Base-by-base conservation (phyloP, 805 yeast species). In the Cyberlindnera veronae region DNA sequence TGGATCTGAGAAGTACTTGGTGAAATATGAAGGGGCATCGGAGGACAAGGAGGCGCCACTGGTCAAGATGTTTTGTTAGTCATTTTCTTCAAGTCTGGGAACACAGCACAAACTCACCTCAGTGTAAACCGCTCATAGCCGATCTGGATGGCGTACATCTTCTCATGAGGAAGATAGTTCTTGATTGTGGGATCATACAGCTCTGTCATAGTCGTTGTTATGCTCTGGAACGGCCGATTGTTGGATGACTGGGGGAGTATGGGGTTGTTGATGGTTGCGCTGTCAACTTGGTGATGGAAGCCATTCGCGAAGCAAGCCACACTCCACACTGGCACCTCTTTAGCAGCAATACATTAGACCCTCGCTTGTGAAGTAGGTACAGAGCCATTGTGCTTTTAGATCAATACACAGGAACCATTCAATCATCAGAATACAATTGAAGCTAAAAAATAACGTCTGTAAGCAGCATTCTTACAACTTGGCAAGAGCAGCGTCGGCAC, bases 21-120 rank as follows among this genome's bases (percentile, higher is more conserved):
- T 87, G 66, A 89, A 90, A 58, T 84, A 88, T 5, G 95, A 85
- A 0, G 97, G 97, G 0, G 82, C 81, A 62, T 89, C 96, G 2
- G 84, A 84, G 19, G 88, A 82, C 28, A 89, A 62, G 2, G 95
- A 86, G 0, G 93, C 90, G 1, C 96, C 96, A 54, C 88, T 80
- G 14, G n/a, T 9, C 13, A 12, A 13, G 12, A 13, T 13, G 34
- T 21, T 19, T n/a, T n/a, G n/a, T n/a, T n/a, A n/a, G n/a, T n/a
- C n/a, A n/a, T n/a, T n/a, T n/a, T n/a, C n/a, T n/a, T n/a, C n/a
- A n/a, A n/a, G n/a, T n/a, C n/a, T n/a, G n/a, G n/a, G n/a, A n/a
- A n/a, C n/a, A n/a, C n/a, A n/a, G n/a, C n/a, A n/a, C n/a, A n/a
- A n/a, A 41, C 45, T 37, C 22, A 42, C 45, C 45, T 42, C 24